Conservation (phyloP, 108 stramenopile species). For the Nitzschia sp. region DNA sequence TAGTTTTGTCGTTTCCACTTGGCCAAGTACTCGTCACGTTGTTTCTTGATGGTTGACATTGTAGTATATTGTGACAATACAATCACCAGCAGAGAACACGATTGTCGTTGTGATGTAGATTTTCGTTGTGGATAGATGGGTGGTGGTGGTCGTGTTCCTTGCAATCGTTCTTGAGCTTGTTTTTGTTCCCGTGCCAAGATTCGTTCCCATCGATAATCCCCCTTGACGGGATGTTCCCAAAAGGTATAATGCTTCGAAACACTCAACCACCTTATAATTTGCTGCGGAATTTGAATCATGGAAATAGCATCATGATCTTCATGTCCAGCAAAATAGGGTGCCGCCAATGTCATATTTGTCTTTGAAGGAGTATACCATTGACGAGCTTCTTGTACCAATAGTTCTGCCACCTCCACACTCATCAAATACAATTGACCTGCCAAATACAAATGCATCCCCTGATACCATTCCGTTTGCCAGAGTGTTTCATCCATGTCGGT, state of each 20-base stretch:
- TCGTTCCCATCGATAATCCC: slow-evolving; percentile 36
- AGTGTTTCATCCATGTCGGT: slow-evolving; percentile 15
- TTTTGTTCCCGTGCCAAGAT: slow-evolving; percentile 37
- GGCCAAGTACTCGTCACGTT: not conserved
- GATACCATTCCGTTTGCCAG: slow-evolving; percentile 33
- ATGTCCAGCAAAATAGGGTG: slow-evolving; percentile 41
- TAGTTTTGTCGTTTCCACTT: not conserved
- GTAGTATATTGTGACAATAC: not conserved
- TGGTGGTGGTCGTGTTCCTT: slow-evolving; percentile 7
- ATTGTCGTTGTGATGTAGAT: too few relatives aligned
- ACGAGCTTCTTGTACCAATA: slow-evolving; percentile 37
- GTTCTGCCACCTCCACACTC: slow-evolving; percentile 32
- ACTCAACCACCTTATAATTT: slow-evolving; percentile 23
- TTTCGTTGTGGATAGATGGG: slow-evolving; percentile 1
- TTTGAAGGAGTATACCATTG: not conserved
- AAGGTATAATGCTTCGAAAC: slow-evolving; percentile 36
- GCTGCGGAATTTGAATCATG: slow-evolving; percentile 29
- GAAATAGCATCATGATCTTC: slow-evolving; percentile 58
- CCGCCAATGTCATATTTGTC: not conserved
- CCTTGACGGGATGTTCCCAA: slow-evolving; percentile 64
- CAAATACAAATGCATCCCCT: slow-evolving; percentile 49
- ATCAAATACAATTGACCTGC: slow-evolving; percentile 54
- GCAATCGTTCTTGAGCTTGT: not conserved
- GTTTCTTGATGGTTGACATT: not conserved
- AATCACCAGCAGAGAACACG: too few relatives aligned